Evolutionary conservation across 257 asterid species (phyloP).

Genomic region (Primulina tabacum): DNA sequence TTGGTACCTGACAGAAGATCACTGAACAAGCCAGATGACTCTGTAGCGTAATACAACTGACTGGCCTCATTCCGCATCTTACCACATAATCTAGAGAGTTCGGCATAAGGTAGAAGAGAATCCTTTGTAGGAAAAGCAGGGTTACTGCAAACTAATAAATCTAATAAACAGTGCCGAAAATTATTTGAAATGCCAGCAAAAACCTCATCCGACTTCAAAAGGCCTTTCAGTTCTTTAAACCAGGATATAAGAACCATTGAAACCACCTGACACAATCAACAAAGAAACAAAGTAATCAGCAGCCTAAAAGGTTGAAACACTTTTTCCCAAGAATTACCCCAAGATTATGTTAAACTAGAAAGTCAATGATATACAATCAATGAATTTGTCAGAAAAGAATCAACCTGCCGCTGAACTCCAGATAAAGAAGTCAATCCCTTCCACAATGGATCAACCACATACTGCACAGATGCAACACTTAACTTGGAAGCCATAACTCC

Average conservation of each 20-base stretch:
- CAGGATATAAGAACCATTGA: constrained; percentile 86
- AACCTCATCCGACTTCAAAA: constrained; percentile 45
- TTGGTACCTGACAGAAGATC: constrained; percentile 50
- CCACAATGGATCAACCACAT: constrained; percentile 77
- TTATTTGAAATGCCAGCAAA: constrained; percentile 49
- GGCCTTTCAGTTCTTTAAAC: constrained; percentile 73
- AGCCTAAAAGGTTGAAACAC: constrained; percentile 3
- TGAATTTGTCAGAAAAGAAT: constrained; percentile 19
- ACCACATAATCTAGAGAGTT: constrained; percentile 83
- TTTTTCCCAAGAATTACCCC: constrained; percentile 10
- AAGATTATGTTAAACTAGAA: constrained; percentile 8
- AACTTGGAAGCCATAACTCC: constrained; percentile 86
- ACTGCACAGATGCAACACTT: constrained; percentile 54
- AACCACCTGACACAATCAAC: constrained; percentile 65
- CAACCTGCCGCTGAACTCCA: constrained; percentile 98
- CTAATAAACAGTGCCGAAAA: constrained; percentile 67
- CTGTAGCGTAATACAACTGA: constrained; percentile 60
- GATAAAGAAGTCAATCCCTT: constrained; percentile 74
- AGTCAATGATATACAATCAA: constrained; percentile 1
- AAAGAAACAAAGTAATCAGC: constrained; percentile 20
- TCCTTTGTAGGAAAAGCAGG: constrained; percentile 93
- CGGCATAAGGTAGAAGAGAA: constrained; percentile 79
- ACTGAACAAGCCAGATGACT: constrained; percentile 62
- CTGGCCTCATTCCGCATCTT: constrained; percentile 93
- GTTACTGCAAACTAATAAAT: constrained; percentile 77